These are phyloP conservation scores for Papiliotrema fonsecae DNA, from an alignment of 1,284 basidiomycete species.

Conservation along the genomic window DNA sequence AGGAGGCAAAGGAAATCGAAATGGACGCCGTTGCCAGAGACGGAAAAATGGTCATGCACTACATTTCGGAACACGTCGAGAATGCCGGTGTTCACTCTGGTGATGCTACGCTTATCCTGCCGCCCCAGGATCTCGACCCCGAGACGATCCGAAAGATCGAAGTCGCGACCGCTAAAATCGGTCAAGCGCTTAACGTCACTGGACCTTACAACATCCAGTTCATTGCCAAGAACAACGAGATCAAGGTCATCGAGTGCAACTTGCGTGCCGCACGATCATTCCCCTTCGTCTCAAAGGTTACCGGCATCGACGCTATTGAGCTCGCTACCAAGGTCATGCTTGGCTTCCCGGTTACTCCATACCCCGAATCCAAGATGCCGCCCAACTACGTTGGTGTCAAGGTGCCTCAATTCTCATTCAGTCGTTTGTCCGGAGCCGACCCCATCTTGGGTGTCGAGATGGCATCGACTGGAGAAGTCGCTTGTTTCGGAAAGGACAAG, in stretches of 20 bases:
- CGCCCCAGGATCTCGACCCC: slow-evolving; percentile 95
- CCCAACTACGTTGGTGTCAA: slow-evolving; percentile 95
- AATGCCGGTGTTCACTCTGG: slow-evolving; percentile 98
- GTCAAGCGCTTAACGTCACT: slow-evolving; percentile 95
- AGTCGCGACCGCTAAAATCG: slow-evolving; percentile 95
- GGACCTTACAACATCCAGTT: slow-evolving; percentile 99
- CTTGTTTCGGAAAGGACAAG: slow-evolving; percentile 95
- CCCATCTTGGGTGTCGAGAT: slow-evolving; percentile 99
- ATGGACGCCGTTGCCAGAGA: slow-evolving; percentile 98
- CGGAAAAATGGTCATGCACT: slow-evolving; percentile 98
- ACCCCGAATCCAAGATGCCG: slow-evolving; percentile 82
- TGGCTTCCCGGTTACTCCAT: slow-evolving; percentile 78
- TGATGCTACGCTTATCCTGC: slow-evolving; percentile 95
- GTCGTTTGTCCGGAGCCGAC: slow-evolving; percentile 89
- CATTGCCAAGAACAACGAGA: slow-evolving; percentile 99
- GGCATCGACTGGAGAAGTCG: slow-evolving; percentile 99
- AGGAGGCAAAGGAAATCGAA: slow-evolving; percentile 99
- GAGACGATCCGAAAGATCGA: slow-evolving; percentile 94
- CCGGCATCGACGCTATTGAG: slow-evolving; percentile 94
- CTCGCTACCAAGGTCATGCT: slow-evolving; percentile 99
- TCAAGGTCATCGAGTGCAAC: slow-evolving; percentile 99
- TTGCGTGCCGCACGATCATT: slow-evolving; percentile 95
- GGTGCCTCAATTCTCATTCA: slow-evolving; percentile 98
- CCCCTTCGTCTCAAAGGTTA: slow-evolving; percentile 98
- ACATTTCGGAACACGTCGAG: slow-evolving; percentile 98